Percentiles rank a stretch among this genome's conserved stretches.
Evolutionary conservation across 2,329 filamentous ascomycete genomes (phyloP).

Genomic region (Rhinocladiella similis): DNA sequence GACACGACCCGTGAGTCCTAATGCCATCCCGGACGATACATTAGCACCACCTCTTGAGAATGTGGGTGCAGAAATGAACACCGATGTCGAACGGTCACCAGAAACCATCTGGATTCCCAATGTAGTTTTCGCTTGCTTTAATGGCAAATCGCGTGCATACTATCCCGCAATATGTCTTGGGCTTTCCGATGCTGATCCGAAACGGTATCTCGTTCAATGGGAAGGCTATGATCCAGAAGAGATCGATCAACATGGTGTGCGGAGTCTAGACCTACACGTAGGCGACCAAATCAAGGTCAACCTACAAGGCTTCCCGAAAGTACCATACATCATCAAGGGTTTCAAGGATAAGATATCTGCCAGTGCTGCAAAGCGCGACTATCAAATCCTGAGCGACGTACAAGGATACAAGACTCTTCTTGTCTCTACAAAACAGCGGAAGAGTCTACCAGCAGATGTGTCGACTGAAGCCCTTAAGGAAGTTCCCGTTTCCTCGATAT

Average conservation of each 20-base stretch:
- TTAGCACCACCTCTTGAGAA: not conserved
- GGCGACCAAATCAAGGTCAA: conserved; percentile 51
- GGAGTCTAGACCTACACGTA: conserved; percentile 45
- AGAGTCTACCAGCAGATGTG: conserved; percentile 39
- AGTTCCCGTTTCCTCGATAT: conserved; percentile 46
- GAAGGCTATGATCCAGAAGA: conserved; percentile 44
- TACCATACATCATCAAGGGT: conserved; percentile 44
- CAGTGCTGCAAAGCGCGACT: conserved; percentile 7
- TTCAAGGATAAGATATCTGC: conserved; percentile 40
- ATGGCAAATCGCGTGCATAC: conserved; percentile 54
- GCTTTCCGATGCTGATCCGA: conserved; percentile 38
- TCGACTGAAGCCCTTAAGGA: conserved; percentile 36
- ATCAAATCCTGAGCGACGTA: conserved; percentile 40
- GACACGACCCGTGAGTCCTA: not conserved
- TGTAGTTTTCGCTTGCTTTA: conserved; percentile 61
- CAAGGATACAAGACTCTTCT: conserved; percentile 44
- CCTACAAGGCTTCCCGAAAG: conserved; percentile 42
- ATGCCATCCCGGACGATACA: not conserved
- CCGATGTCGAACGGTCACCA: not conserved
- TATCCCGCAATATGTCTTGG: conserved; percentile 62
- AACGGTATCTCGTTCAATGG: conserved; percentile 49
- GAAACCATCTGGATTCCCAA: conserved; percentile 44
- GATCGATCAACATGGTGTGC: conserved; percentile 41
- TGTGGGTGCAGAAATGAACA: conserved; percentile 8
- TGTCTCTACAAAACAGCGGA: conserved; percentile 44